These are phyloP conservation scores for Lactarius pseudohatsudake DNA, from an alignment of 768 basidiomycete genomes.

Conservation along the genomic window DNA sequence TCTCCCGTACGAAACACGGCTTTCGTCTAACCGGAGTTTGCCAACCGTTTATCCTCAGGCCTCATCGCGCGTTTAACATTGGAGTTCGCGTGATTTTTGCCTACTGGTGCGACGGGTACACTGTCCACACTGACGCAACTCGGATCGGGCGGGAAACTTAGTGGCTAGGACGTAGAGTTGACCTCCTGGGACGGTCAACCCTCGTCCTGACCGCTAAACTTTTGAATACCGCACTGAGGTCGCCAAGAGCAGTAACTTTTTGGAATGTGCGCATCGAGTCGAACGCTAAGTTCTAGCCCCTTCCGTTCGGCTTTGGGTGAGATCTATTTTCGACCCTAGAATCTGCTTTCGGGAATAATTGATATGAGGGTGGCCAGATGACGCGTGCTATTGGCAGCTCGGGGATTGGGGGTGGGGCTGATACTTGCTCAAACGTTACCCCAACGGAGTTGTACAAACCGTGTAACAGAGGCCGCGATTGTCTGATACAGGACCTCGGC, in stretches of 20 bases:
- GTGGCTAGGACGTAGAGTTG: background rate
- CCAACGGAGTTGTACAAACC: constrained; percentile 3
- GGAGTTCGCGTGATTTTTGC: constrained; percentile 1
- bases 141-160: constrained; percentile 15
- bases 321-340: background rate
- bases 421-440: background rate
- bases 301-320: constrained; percentile 8
- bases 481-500: background rate
- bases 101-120: background rate
- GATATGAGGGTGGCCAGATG: background rate
- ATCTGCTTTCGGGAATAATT: background rate
- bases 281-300: background rate
- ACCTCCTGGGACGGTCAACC: background rate
- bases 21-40: background rate
- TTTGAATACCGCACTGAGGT: background rate
- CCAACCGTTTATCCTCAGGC: background rate
- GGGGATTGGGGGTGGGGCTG: constrained; percentile 14
- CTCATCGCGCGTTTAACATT: background rate
- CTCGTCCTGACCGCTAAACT: background rate
- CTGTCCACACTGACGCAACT: background rate
- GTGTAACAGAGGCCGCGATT: background rate
- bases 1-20: background rate
- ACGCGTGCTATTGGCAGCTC: background rate
- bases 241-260: background rate
- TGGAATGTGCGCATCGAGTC: background rate